These are phyloP conservation scores for Zasmidium angulare DNA, from an alignment of 2,329 filamentous ascomycete species.

Conservation along the genomic window DNA sequence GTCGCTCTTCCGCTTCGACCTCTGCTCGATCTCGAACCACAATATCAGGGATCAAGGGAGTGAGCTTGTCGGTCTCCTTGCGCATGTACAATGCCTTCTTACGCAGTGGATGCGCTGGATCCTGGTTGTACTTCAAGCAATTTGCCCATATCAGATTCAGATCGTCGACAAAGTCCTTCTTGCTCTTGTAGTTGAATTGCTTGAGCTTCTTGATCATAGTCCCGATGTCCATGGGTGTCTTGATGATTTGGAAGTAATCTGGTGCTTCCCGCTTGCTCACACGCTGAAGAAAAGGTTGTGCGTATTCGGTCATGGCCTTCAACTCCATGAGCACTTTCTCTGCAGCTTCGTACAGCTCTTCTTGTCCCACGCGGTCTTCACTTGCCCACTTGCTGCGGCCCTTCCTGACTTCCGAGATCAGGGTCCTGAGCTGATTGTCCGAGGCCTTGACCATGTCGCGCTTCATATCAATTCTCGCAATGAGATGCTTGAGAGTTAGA, in stretches of 20 bases:
- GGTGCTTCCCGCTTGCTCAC: constrained; percentile 97
- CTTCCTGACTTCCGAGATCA: constrained; percentile 97
- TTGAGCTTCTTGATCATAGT: constrained; percentile 98
- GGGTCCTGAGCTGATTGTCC: constrained; percentile 83
- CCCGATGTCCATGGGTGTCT: constrained; percentile 95
- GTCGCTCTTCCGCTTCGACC: constrained; percentile 71
- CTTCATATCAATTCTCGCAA: constrained; percentile 91
- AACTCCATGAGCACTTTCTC: constrained; percentile 97
- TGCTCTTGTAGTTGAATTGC: constrained; percentile 59
- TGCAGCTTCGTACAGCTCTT: constrained; percentile 93
- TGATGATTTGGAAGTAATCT: constrained; percentile 92
- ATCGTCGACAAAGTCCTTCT: constrained; percentile 91
- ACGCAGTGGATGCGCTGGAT: constrained; percentile 79
- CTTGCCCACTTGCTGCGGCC: constrained; percentile 99
- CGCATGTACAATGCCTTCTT: constrained; percentile 96
- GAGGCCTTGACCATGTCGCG: constrained; percentile 86
- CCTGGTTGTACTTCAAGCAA: constrained; percentile 92
- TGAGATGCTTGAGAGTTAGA: constrained; percentile 93
- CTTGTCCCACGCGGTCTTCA: constrained; percentile 95
- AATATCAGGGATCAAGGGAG: constrained; percentile 91
- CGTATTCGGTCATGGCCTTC: constrained; percentile 96
- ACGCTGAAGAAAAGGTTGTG: constrained; percentile 87
- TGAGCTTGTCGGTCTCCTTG: constrained; percentile 95
- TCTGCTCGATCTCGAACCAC: constrained; percentile 87
- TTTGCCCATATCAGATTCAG: constrained; percentile 96